Percentiles rank a stretch among this genome's conserved stretches.
Evolutionary conservation across 495 filamentous ascomycete genomes (phyloP).

Genomic region (Neurospora pannonica): DNA sequence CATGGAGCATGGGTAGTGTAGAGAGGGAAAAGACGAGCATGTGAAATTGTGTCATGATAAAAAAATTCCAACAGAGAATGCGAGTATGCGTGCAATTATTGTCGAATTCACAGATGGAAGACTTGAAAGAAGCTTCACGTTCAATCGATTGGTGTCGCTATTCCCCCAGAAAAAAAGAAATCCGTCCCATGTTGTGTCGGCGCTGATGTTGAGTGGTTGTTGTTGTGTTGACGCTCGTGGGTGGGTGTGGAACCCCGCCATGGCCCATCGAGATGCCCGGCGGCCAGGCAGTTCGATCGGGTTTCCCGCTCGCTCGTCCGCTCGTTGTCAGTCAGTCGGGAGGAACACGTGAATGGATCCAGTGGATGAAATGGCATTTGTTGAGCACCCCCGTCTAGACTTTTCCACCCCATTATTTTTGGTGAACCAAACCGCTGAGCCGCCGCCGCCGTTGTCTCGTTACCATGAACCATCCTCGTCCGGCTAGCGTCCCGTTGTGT

Average conservation of each 20-base stretch:
- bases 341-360: constrained; percentile 11
- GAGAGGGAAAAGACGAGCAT: background rate
- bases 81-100: too few species aligned
- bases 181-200: background rate
- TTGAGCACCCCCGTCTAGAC: background rate
- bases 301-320: background rate
- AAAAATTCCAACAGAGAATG: too few species aligned
- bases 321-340: background rate
- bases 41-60: background rate
- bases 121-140: background rate
- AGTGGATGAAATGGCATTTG: constrained; percentile 6
- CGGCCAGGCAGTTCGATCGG: background rate
- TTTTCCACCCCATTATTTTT: background rate
- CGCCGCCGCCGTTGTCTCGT: background rate
- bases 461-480: background rate
- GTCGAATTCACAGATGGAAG: background rate
- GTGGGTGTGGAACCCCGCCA: background rate
- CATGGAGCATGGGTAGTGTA: background rate
- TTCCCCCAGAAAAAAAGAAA: background rate
- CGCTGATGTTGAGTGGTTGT: background rate
- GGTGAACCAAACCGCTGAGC: background rate
- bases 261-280: background rate
- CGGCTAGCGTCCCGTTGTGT: background rate
- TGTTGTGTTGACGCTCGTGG: background rate
- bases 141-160: background rate